Evolutionary conservation across 2,329 filamentous ascomycete species (phyloP), one percentile per base, ranked within the genome.

Genomic region (Ciborinia camelliae): DNA sequence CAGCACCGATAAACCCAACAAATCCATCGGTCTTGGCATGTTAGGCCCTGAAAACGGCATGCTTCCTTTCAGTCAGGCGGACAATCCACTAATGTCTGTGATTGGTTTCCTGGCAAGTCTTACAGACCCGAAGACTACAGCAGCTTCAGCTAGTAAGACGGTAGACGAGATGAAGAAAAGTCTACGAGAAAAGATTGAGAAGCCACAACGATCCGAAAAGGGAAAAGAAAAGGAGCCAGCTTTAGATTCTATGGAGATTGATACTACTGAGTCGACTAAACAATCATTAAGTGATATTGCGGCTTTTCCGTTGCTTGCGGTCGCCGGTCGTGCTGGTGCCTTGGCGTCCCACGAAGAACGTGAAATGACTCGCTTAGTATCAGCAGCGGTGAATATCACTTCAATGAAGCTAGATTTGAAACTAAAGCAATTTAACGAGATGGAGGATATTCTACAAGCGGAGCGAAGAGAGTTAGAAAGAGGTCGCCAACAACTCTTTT

Each of bases 1-100:
- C n/a, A 77, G 83, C 61, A 81, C 30, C 23, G 41, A 55, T 14
- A 77, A 84, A 62, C 81, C 26, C 6, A 30, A 48, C 23, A 53
- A 80, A 55, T 82, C 81, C 14, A 84, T 79, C 1, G 84, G 86
- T 9, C 80, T 90, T 63, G 81, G 85, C 64, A 81, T 90, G 81
- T 81, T 95, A 43, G 89, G 90, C 41, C 84, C 86, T 64, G 84
- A 91, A 60, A 85, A 89, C 66, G 93, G 93, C 10, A 88, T 92
- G 67, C 83, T 97, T 53, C 95, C 95, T 0, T 95, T 98, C 76
- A 93, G 86, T 75, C 91, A 96, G 75, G 88, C 90, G 18, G 95
- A 99, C 73, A 99, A 98, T 77, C 94, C 96, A 0, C 91, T 99
- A 68, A 89, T 99, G 85, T 97, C 93, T 26, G 95, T 98, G 2